Evolutionary conservation across 2,329 filamentous ascomycete species (phyloP), one percentile per base, ranked within the genome.

Genomic region (Hymenotorrendiella dingleyae): DNA sequence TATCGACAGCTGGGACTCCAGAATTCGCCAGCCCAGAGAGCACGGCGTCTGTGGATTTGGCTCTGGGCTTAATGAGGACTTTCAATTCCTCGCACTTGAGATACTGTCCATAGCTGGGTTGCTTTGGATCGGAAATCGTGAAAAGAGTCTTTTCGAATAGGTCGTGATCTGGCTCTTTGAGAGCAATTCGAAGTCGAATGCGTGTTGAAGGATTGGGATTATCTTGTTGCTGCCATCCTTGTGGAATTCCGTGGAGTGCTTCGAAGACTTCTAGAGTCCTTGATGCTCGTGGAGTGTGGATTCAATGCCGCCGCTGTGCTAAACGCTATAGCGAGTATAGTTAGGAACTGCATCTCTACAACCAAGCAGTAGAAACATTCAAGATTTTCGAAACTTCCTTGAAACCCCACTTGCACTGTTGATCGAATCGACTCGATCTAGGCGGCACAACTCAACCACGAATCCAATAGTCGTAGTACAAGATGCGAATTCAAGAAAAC

Each of bases 11-110:
- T 14, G 57, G 53, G 27, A 80, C 66, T 36, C 69, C 74, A 54
- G 74, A 69, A 46, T 72, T 69, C 23, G 59, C 59, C 4, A 80
- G 65, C 75, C 74, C 80, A 34, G 72, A 67, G 36, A 73, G 68
- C 14, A 80, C 72, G 12, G 72, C 64, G 23, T 69, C 55, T 11
- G 69, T 59, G 0, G 74, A 71, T 52, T 77, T 66, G 3, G 73
- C 65, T 6, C 65, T 62, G 4, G 76, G 76, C 46, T 67, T 67
- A 37, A 79, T 62, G 17, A 80, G 64, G 41, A 70, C 64, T 28
- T 73, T 64, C 17, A 80, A 70, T 47, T 78, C 69, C 10, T 68
- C 62, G 2, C 64, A 62, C 35, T 64, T 70, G 42, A 79, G 62
- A 54, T 78, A 72, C 46, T 72, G 61, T 37, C 76, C 74, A 47